phyloP scores from a whole-genome alignment of 306 rosid genomes.

The Ceratonia siliqua region DNA sequence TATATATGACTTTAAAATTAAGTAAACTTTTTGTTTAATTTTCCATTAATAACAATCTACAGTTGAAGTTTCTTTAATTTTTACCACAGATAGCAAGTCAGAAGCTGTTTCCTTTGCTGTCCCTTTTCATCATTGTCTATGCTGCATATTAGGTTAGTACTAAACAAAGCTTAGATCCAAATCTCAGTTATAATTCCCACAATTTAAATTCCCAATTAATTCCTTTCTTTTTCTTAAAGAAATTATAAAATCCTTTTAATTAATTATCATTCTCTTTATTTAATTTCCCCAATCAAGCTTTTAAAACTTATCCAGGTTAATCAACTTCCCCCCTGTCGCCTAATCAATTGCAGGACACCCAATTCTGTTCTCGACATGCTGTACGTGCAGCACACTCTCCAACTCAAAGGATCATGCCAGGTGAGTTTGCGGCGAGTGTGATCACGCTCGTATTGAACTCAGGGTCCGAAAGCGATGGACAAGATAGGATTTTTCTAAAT shows the following conservation, averaged over 20 bases:
- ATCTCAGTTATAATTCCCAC: conserved; percentile 25
- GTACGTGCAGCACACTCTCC: conserved; percentile 20
- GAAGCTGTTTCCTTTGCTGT: conserved; percentile 30
- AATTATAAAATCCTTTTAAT: not conserved
- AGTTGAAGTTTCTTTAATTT: conserved; percentile 9
- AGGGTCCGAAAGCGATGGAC: conserved; percentile 4
- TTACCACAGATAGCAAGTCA: not conserved
- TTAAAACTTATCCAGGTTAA: conserved; percentile 14
- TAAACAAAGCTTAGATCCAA: conserved; percentile 34
- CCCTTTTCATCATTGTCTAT: not conserved
- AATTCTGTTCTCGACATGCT: conserved; percentile 4
- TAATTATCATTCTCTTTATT: not conserved
- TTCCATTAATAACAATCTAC: not conserved
- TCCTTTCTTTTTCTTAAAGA: not conserved
- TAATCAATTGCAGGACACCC: conserved; percentile 10
- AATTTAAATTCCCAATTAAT: conserved; percentile 33
- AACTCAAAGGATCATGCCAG: not conserved
- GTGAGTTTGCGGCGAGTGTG: not conserved
- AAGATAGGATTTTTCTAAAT: not conserved
- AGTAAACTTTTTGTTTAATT: not conserved
- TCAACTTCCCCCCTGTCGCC: conserved; percentile 21
- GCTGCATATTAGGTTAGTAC: not conserved
- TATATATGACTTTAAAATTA: not conserved
- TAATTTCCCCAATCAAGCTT: conserved; percentile 17
- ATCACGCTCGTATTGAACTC: conserved; percentile 17